Evolutionary conservation across 1,284 basidiomycete species (phyloP), one percentile per base, ranked within the genome.

Genomic region (Ceratorhiza oryzae-sativae): DNA sequence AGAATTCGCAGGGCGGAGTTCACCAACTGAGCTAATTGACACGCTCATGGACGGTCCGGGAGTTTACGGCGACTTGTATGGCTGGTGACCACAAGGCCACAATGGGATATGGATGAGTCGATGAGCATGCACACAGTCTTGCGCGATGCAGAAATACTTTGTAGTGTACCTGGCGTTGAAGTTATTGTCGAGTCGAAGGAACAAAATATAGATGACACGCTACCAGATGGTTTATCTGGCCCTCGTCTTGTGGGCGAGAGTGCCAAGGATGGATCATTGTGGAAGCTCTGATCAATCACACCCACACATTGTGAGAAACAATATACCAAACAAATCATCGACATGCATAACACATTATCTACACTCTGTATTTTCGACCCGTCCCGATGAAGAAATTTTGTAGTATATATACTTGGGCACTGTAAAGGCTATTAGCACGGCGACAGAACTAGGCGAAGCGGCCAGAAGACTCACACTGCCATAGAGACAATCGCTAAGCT

Each of bases 381-480:
- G 92, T 93, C 79, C 90, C 89, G 41, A 92, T 94, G 82, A 96
- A 96, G 88, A 95, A 96, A 25, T 93, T 95, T 81, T 95, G 94
- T 42, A 96, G 86, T 59, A 95, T 84, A 80, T 94, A 96, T 27
- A 95, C 92, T 81, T 96, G 94, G 72, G 91, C 81, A 13, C 93
- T 95, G 77, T 45, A 67, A 51, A 49, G 34, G 23, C 39, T 25
- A 42, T 39, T 30, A 65, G 70, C 12, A 74, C 58, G 72, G 73
- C 75, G 18, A 45, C 4, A 48, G 76, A 62, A n/a, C 10, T 42
- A 9, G 48, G 72, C 36, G 39, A 27, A 70, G 18, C 72, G 45
- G 60, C 62, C 45, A n/a, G 49, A 58, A 53, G 4, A 85, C 90
- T 74, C 82, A 93, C 91, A 88, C 81, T 32, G 94, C 92, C 91